A percentile compares a stretch with the other conserved stretches of the same genome.
Conservation (phyloP, 1,284 basidiomycete genomes). For the Trichosporon coremiiforme region DNA sequence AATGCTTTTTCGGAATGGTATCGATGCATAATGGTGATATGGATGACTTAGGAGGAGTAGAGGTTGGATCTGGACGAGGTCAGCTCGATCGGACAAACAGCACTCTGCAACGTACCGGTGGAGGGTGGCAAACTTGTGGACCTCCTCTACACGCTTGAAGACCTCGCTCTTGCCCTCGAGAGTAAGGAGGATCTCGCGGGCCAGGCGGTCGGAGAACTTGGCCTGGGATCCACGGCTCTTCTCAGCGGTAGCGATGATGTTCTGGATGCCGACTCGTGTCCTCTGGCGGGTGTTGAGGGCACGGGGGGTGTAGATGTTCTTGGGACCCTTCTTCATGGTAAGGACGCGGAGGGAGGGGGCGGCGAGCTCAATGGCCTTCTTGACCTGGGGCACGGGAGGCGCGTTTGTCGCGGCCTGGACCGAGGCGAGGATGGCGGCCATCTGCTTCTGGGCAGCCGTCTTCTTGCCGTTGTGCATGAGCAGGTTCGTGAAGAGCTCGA, state of each 20-base stretch:
- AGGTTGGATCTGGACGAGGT: conserved; percentile 23
- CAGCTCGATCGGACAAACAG: background rate
- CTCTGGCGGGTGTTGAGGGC: conserved; percentile 78
- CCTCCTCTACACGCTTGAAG: conserved; percentile 64
- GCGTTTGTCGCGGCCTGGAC: conserved; percentile 70
- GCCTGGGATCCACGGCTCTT: conserved; percentile 38
- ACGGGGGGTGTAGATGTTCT: conserved; percentile 66
- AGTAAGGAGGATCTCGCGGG: conserved; percentile 70
- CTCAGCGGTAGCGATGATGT: conserved; percentile 67
- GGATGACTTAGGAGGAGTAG: conserved; percentile 17
- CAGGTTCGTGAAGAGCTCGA: conserved; percentile 69
- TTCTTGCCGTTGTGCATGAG: conserved; percentile 71
- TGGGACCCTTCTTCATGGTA: conserved; percentile 63
- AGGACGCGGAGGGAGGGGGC: conserved; percentile 67
- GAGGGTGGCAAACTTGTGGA: conserved; percentile 72
- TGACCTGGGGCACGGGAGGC: conserved; percentile 74
- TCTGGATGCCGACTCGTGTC: conserved; percentile 65
- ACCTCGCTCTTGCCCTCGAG: conserved; percentile 65
- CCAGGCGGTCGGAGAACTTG: conserved; percentile 64
- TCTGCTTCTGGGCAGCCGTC: conserved; percentile 64
- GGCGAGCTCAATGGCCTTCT: conserved; percentile 66
- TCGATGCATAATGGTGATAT: conserved; percentile 10
- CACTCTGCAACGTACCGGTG: conserved; percentile 71
- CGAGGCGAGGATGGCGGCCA: conserved; percentile 63
- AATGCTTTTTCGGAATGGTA: conserved; percentile 2